phyloP scores from a whole-genome alignment of 2,329 filamentous ascomycete genomes.

The Trichophyton verrucosum region DNA sequence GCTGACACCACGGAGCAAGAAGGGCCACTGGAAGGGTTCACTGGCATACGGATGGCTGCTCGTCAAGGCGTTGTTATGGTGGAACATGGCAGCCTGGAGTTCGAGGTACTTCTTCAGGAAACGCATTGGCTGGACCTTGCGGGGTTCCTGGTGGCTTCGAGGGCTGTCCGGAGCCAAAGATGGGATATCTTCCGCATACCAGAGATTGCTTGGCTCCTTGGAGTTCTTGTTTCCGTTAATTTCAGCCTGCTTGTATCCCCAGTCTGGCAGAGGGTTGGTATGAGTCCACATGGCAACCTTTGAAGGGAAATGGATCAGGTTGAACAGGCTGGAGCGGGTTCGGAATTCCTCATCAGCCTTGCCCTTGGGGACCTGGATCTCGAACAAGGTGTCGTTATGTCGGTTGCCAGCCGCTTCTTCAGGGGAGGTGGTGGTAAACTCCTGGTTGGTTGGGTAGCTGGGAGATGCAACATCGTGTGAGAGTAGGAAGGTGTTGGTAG shows the following conservation, averaged over 20 bases:
- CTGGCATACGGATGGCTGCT: slow-evolving; percentile 94
- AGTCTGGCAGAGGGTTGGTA: slow-evolving; percentile 85
- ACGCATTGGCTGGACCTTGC: slow-evolving; percentile 67
- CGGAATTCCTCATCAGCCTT: slow-evolving; percentile 76
- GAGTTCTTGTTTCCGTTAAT: slow-evolving; percentile 99
- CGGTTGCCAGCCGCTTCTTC: slow-evolving; percentile 63
- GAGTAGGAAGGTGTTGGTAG: slow-evolving; percentile 73
- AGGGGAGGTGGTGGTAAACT: slow-evolving; percentile 72
- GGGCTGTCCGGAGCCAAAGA: slow-evolving; percentile 58
- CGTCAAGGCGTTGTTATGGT: slow-evolving; percentile 96
- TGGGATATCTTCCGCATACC: slow-evolving; percentile 86
- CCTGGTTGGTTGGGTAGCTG: slow-evolving; percentile 93
- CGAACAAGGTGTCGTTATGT: slow-evolving; percentile 82
- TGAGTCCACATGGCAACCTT: slow-evolving; percentile 99
- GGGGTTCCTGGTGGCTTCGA: slow-evolving; percentile 62
- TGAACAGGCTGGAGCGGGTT: slow-evolving; percentile 85
- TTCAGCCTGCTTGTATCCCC: slow-evolving; percentile 93
- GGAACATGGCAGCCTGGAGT: slow-evolving; percentile 96
- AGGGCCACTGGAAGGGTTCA: slow-evolving; percentile 93
- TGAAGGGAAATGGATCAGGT: slow-evolving; percentile 83
- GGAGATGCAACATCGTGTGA: slow-evolving; percentile 96
- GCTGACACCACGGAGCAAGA: slow-evolving; percentile 89
- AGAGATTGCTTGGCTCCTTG: slow-evolving; percentile 77
- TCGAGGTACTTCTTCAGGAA: slow-evolving; percentile 95
- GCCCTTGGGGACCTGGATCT: slow-evolving; percentile 77